Base-by-base conservation (phyloP, 2,329 filamentous ascomycete genomes). In the Colletotrichum sp. region DNA sequence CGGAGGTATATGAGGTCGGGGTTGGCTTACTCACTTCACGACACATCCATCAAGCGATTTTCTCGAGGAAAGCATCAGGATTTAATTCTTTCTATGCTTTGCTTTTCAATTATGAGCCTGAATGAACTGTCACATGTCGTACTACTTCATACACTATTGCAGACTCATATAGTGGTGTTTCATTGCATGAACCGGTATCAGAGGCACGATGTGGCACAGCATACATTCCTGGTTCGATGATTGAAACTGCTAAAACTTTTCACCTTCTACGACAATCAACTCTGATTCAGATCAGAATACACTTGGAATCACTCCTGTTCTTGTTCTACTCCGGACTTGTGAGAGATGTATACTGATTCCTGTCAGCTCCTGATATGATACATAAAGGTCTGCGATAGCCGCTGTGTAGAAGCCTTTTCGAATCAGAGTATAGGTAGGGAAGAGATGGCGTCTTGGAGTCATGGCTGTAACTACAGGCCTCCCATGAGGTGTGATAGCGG, bases 11-110 rank as follows among this genome's bases (percentile, higher is more conserved):
- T 21, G 44, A 21, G n/a, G 10, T 8, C n/a, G 6, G n/a, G n/a
- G 3, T 52, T 52, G 10, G n/a, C n/a, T 21, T 12, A 21, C 44
- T 49, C 18, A 12, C 15, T 4, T 49, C 44, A 4, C 18, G 3
- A 12, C 18, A n/a, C 5, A 2, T 6, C 18, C 8, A n/a, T 7
- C 1, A 8, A 44, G 16, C 36, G 9, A 2, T 6, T n/a, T 6
- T 5, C 3, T 49, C 18, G 39, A 44, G 39, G 5, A 44, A 10
- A 10, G 39, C 3, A 44, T 9, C 18, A 3, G 18, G 0, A 44
- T n/a, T 18, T 44, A 15, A 36, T 36, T 0, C 13, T 1, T 4
- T 34, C 6, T 36, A 36, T 36, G 34, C 34, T 8, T 36, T 36
- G 13, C 34, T 4, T 36, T 36, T 4, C 34, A 15, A 36, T 36